Percentiles rank a stretch among this genome's conserved stretches.
These are phyloP conservation scores for Periconia digitata DNA, from an alignment of 2,329 filamentous ascomycete species.

Conservation along the genomic window DNA sequence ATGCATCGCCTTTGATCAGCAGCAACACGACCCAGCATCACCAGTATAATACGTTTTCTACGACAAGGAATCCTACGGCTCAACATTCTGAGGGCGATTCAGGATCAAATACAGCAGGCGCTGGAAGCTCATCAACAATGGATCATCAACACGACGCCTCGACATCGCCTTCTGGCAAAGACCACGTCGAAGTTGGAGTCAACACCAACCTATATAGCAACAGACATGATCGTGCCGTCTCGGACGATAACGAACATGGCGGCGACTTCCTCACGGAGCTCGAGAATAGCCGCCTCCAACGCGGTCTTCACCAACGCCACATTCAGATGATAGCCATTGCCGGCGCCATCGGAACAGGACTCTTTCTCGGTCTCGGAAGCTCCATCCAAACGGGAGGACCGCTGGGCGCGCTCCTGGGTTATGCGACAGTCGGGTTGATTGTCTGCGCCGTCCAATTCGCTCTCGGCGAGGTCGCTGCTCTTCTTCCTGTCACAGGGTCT, in stretches of 20 bases:
- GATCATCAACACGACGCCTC: neutral
- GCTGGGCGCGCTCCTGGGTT: conserved; percentile 55
- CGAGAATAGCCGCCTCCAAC: conserved; percentile 24
- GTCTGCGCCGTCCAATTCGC: conserved; percentile 56
- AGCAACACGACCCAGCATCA: neutral
- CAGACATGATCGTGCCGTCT: neutral
- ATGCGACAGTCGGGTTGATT: conserved; percentile 53
- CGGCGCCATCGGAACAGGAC: conserved; percentile 57
- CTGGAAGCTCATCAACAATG: conserved; percentile 1
- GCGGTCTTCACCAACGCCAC: conserved; percentile 50
- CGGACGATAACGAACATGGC: conserved; percentile 1
- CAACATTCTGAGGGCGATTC: neutral
- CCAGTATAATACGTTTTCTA: conserved; percentile 6
- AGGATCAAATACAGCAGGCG: neutral
- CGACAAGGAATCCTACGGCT: neutral
- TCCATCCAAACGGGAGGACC: conserved; percentile 56
- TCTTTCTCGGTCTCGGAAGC: conserved; percentile 58
- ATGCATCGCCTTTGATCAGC: conserved; percentile 2
- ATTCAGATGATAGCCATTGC: conserved; percentile 60
- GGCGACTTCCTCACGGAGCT: conserved; percentile 26
- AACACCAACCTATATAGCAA: neutral
- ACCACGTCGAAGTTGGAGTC: conserved; percentile 3
- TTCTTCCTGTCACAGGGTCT: conserved; percentile 55
- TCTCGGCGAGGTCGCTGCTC: conserved; percentile 54
- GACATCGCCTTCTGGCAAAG: neutral